Base-by-base conservation (phyloP, 495 filamentous ascomycete genomes). In the Aspergillus biplanus region DNA sequence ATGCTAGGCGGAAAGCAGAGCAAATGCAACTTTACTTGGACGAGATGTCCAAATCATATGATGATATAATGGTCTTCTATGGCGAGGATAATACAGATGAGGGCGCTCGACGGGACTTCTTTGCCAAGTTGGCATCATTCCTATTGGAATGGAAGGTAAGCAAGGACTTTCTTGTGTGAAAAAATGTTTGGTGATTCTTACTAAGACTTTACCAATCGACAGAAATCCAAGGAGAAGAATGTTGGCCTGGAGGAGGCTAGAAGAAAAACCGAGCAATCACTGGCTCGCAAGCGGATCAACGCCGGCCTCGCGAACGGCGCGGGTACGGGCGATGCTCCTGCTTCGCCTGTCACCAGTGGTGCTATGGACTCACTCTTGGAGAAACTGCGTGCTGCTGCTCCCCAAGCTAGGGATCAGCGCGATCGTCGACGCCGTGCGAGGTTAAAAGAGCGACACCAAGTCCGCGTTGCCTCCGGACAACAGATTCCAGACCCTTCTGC, bases 361-460 rank as follows among this genome's bases (percentile, higher is more conserved):
- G 96, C 94, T 39, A 98, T 99, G 92, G 95, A 99, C 78, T 90
- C 88, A 13, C 82, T 99, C n/a, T 85, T 99, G 42, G 91, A 97
- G 85, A 98, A 97, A 76, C 80, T 99, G 56, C 90, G 95, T 56
- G 92, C 93, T 42, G 95, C 95, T 3, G 93, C 92, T 35, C 96
- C 95, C 32, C 91, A 97, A 77, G 85, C 92, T 6, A 81, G 90
- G 61, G 92, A 96, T 73, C 88, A 93, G 70, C 83, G 95, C 65
- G 95, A 97, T 71, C 84, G 92, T 62, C 88, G 95, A 62, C 88
- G 94, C 54, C 85, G 95, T 67, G 93, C 93, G 33, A 82, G 93
- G 33, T 81, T 97, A 52, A 93, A 94, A 82, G 92, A 96, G 69
- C 82, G 88, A n/a, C 92, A 97, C 71, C 89, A 96, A 72, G 88